A percentile compares a stretch with the other conserved stretches of the same genome.
These are phyloP conservation scores for Verticillium nonalfalfae DNA, from an alignment of 2,329 filamentous ascomycete species.

Conservation along the genomic window DNA sequence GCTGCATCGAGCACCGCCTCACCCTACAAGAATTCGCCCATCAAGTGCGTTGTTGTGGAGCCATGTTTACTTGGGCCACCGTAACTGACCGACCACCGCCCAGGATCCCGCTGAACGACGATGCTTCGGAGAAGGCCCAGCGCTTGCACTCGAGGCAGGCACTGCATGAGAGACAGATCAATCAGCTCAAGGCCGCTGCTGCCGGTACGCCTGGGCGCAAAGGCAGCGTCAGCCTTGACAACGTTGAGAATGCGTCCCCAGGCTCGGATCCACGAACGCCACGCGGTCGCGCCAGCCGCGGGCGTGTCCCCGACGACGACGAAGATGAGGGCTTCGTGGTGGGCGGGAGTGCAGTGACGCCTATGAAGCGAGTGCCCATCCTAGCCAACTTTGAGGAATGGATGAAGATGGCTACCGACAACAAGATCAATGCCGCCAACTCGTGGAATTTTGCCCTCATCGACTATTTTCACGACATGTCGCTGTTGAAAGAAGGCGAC, in stretches of 20 bases:
- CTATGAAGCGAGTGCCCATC: constrained; percentile 92
- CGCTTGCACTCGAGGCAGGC: constrained; percentile 83
- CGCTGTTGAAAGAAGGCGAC: constrained; percentile 88
- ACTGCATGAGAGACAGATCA: constrained; percentile 84
- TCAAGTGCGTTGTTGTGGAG: constrained; percentile 39
- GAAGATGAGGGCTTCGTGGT: constrained; percentile 59
- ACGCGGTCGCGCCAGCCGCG: constrained; percentile 25
- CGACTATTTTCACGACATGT: constrained; percentile 99
- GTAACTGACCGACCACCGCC: not conserved
- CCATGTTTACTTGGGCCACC: not conserved
- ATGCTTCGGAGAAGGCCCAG: constrained; percentile 83
- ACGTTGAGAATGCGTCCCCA: constrained; percentile 50
- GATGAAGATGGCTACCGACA: constrained; percentile 99
- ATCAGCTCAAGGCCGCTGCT: constrained; percentile 78
- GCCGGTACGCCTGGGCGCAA: constrained; percentile 62
- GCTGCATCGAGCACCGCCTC: constrained; percentile 41
- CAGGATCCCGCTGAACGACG: constrained; percentile 94
- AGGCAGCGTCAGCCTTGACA: constrained; percentile 50
- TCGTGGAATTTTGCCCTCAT: constrained; percentile 99
- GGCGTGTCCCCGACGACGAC: constrained; percentile 41
- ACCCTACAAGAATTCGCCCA: constrained; percentile 49
- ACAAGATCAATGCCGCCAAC: constrained; percentile 97
- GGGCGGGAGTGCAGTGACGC: constrained; percentile 73
- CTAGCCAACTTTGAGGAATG: constrained; percentile 98
- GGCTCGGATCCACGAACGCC: constrained; percentile 52